phyloP scores from a whole-genome alignment of 345 rosid species.

The Physaria fendleri region DNA sequence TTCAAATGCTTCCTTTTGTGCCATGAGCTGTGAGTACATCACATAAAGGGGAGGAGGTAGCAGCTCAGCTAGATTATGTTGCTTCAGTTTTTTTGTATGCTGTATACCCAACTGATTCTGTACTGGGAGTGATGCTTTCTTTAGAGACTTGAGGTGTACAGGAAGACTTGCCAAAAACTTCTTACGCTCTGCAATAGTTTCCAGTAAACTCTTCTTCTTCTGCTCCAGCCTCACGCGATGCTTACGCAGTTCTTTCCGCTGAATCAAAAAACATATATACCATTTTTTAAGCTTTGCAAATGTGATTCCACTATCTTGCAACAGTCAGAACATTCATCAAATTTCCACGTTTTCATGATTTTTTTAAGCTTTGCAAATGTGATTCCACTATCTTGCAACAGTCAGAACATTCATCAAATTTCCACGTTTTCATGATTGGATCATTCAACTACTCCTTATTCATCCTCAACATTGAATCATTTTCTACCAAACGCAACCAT shows the following conservation, averaged over 20 bases:
- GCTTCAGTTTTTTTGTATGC: slow-evolving; percentile 82
- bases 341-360: too few species aligned
- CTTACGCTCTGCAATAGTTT: slow-evolving; percentile 74
- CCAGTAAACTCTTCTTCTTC: slow-evolving; percentile 60
- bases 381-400: too few species aligned
- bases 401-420: too few species aligned
- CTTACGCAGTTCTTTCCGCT: slow-evolving; percentile 86
- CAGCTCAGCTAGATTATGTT: slow-evolving; percentile 72
- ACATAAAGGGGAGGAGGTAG: slow-evolving; percentile 93
- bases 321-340: too few species aligned
- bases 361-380: background rate
- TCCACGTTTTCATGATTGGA: too few species aligned
- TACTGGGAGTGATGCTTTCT: slow-evolving; percentile 90
- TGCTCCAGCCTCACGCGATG: slow-evolving; percentile 64
- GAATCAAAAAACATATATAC: slow-evolving; percentile 11
- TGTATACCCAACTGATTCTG: slow-evolving; percentile 75
- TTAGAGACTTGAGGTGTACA: slow-evolving; percentile 79
- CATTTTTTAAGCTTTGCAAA: background rate
- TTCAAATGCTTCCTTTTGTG: slow-evolving; percentile 88
- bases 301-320: background rate
- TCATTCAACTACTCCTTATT: background rate
- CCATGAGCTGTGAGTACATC: slow-evolving; percentile 73
- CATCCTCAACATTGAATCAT: background rate
- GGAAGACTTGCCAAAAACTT: slow-evolving; percentile 89
- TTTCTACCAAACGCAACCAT: background rate